Percentiles rank a stretch among this genome's conserved stretches.
These are phyloP conservation scores for Stemphylium vesicarium DNA, from an alignment of 2,329 filamentous ascomycete species.

Conservation along the genomic window DNA sequence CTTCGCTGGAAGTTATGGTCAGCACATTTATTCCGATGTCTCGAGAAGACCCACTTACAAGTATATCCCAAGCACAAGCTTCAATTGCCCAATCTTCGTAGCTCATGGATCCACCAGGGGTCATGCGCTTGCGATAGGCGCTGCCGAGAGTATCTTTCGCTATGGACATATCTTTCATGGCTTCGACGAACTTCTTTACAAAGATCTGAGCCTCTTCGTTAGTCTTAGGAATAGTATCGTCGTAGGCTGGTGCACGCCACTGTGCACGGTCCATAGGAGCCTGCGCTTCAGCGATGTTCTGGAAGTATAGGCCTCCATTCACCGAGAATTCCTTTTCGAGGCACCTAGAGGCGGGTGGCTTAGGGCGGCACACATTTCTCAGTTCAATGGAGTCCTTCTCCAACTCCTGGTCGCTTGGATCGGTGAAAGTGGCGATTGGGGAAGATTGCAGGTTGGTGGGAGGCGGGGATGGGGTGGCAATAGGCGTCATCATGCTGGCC, in stretches of 20 bases:
- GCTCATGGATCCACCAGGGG: conserved; percentile 1
- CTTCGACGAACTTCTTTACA: conserved; percentile 1
- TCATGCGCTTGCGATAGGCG: conserved; percentile 20
- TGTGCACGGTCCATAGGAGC: background rate
- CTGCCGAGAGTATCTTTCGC: conserved; percentile 10
- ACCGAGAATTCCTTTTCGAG: conserved; percentile 1
- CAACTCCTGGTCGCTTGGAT: background rate
- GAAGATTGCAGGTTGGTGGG: background rate
- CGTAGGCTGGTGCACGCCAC: conserved; percentile 11
- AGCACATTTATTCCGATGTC: background rate
- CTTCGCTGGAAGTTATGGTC: background rate
- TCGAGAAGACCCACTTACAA: conserved; percentile 2
- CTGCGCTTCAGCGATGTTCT: conserved; percentile 5
- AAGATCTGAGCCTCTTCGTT: conserved; percentile 9
- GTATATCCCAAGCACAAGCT: conserved; percentile 17
- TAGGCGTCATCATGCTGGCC: background rate
- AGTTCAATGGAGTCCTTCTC: background rate
- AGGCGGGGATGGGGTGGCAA: background rate
- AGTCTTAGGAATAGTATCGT: conserved; percentile 13
- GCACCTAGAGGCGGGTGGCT: conserved; percentile 1
- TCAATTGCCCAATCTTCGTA: conserved; percentile 21
- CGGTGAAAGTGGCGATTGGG: background rate
- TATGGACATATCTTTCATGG: conserved; percentile 12
- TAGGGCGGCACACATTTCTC: conserved; percentile 1
- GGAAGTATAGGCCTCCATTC: conserved; percentile 12